phyloP scores from a whole-genome alignment of 1,284 basidiomycete species.

The Agroathelia rolfsii region DNA sequence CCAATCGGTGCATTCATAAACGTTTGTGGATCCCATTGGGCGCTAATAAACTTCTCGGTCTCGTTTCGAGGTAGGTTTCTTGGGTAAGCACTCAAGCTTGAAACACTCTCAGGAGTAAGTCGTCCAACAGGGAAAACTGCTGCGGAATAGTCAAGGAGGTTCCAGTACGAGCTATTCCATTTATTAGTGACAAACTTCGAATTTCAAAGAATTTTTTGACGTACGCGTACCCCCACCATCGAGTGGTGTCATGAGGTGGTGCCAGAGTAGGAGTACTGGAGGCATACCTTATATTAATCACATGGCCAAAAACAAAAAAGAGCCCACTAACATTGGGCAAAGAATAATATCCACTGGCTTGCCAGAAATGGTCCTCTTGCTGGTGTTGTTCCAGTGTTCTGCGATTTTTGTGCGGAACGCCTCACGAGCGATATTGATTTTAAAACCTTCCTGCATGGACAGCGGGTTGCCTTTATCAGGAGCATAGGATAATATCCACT shows the following conservation, averaged over 20 bases:
- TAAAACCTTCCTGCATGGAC: no score
- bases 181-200: no score
- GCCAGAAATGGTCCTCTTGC: slow-evolving; percentile 32
- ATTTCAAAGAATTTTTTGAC: no score
- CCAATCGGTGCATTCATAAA: slow-evolving; percentile 36
- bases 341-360: slow-evolving; percentile 46
- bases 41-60: slow-evolving; percentile 27
- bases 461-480: no score
- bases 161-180: slow-evolving; percentile 49
- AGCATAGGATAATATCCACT: no score
- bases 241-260: slow-evolving; percentile 39
- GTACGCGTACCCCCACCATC: no score
- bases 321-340: no score
- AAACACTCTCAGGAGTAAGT: no score
- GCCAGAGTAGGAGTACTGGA: slow-evolving; percentile 40
- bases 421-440: slow-evolving; percentile 37
- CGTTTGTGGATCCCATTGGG: slow-evolving; percentile 33
- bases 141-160: slow-evolving; percentile 44
- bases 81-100: no score
- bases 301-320: no score
- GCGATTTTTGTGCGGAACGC: slow-evolving; percentile 31
- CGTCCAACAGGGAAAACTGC: slow-evolving; percentile 45
- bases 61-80: slow-evolving; percentile 27
- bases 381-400: slow-evolving; percentile 44
- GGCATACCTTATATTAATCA: no score